Evolutionary conservation across 345 rosid species (phyloP).

Genomic region (Bretschneidera sinensis): DNA sequence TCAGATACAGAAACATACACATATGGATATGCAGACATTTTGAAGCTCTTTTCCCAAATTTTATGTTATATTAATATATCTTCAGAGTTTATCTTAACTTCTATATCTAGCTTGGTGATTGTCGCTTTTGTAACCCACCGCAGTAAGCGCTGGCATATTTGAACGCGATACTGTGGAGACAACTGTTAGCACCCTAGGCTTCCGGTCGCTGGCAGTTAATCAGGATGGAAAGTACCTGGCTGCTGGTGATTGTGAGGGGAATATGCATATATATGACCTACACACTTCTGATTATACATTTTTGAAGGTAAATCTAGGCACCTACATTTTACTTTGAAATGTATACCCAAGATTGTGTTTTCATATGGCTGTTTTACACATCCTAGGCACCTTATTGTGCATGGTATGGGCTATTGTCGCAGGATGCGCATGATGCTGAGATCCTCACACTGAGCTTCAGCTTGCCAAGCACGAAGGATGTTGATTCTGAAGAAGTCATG

Average conservation of each 20-base stretch:
- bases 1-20: not conserved
- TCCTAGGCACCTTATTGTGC: constrained; percentile 14
- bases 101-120: constrained; percentile 8
- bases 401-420: constrained; percentile 19
- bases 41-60: not conserved
- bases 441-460: constrained; percentile 77
- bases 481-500: constrained; percentile 27
- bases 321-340: constrained; percentile 8
- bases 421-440: constrained; percentile 73
- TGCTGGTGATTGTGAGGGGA: constrained; percentile 79
- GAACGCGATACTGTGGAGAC: constrained; percentile 55
- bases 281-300: constrained; percentile 55
- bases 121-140: constrained; percentile 12
- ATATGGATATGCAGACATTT: not conserved
- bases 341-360: not conserved
- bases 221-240: constrained; percentile 77
- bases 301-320: constrained; percentile 41
- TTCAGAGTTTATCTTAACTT: not conserved
- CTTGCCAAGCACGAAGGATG: constrained; percentile 31
- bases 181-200: constrained; percentile 45
- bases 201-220: constrained; percentile 70
- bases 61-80: not conserved
- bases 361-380: not conserved
- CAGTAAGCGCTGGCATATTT: constrained; percentile 71
- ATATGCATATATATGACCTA: constrained; percentile 75